A percentile compares a stretch with the other conserved stretches of the same genome.
Conservation (phyloP, 495 filamentous ascomycete genomes). For the Trichodelitschia bisporula region DNA sequence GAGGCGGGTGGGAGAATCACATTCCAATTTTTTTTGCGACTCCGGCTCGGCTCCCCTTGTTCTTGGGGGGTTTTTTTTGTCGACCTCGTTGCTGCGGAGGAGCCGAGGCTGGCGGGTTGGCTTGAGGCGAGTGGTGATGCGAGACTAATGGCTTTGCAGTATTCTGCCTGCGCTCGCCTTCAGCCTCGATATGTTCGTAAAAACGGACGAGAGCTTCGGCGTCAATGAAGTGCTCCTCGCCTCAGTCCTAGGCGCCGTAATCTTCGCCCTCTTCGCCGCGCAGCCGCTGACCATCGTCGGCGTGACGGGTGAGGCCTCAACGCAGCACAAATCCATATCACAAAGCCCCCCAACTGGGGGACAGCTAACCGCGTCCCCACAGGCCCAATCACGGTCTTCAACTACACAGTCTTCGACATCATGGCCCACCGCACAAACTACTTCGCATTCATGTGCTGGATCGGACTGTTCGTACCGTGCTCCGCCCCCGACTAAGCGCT, state of each 20-base stretch:
- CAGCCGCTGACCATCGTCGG: slow-evolving; percentile 45
- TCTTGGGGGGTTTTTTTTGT: background rate
- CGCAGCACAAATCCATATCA: slow-evolving; percentile 1
- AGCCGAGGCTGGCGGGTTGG: too few relatives aligned
- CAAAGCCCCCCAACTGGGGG: slow-evolving; percentile 1
- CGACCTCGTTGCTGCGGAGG: background rate
- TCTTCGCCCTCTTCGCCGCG: slow-evolving; percentile 14
- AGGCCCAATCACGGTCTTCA: slow-evolving; percentile 18
- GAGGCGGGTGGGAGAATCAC: background rate
- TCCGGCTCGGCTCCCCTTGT: too few relatives aligned
- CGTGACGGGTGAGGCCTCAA: slow-evolving; percentile 36
- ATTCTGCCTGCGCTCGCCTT: slow-evolving; percentile 23
- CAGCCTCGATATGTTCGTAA: slow-evolving; percentile 19
- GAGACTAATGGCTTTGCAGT: slow-evolving; percentile 5
- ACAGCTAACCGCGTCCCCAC: too few relatives aligned
- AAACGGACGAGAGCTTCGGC: slow-evolving; percentile 18
- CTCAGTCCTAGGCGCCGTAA: slow-evolving; percentile 18
- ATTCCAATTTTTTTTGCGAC: background rate
- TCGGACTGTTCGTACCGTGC: slow-evolving; percentile 7
- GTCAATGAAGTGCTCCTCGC: slow-evolving; percentile 22
- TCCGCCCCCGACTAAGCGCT: background rate
- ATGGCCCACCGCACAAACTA: slow-evolving; percentile 13
- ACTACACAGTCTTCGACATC: slow-evolving; percentile 23
- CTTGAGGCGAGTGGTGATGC: background rate
- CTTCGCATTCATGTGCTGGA: slow-evolving; percentile 18